Conservation (phyloP, 2,329 filamentous ascomycete genomes). For the Hypoxylon sp. region DNA sequence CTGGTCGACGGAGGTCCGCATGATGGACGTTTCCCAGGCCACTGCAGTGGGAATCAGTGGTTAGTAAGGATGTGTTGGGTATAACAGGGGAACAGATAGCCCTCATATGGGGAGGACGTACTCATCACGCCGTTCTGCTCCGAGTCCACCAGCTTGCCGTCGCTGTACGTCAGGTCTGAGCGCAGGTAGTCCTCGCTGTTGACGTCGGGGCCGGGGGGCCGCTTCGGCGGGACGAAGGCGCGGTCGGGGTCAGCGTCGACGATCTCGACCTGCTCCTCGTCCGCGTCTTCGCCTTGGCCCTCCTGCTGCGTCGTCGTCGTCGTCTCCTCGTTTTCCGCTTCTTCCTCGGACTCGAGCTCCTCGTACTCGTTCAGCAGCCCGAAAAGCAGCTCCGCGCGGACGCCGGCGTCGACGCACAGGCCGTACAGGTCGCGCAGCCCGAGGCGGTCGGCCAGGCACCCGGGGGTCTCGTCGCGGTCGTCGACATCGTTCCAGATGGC, state of each 20-base stretch:
- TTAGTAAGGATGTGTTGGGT: background rate
- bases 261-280: conserved; percentile 32
- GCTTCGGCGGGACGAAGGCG: conserved; percentile 48
- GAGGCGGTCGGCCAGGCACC: conserved; percentile 79
- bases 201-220: conserved; percentile 54
- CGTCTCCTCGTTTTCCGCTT: conserved; percentile 52
- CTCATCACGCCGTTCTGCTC: conserved; percentile 87
- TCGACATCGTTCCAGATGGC: conserved; percentile 99
- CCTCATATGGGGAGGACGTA: conserved; percentile 6
- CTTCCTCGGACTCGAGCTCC: conserved; percentile 66
- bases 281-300: conserved; percentile 46
- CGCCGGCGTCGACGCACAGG: conserved; percentile 86
- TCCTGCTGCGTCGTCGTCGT: conserved; percentile 49
- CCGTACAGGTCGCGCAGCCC: conserved; percentile 77
- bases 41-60: conserved; percentile 48
- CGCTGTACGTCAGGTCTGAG: conserved; percentile 69
- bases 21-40: conserved; percentile 89
- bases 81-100: background rate
- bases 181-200: conserved; percentile 74
- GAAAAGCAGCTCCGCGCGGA: conserved; percentile 87
- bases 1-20: conserved; percentile 76
- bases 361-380: conserved; percentile 84
- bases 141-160: conserved; percentile 74
- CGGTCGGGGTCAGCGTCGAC: conserved; percentile 41
- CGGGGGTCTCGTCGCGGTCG: conserved; percentile 84